phyloP scores from a whole-genome alignment of 805 yeast species.

The Myxozyma udenii region DNA sequence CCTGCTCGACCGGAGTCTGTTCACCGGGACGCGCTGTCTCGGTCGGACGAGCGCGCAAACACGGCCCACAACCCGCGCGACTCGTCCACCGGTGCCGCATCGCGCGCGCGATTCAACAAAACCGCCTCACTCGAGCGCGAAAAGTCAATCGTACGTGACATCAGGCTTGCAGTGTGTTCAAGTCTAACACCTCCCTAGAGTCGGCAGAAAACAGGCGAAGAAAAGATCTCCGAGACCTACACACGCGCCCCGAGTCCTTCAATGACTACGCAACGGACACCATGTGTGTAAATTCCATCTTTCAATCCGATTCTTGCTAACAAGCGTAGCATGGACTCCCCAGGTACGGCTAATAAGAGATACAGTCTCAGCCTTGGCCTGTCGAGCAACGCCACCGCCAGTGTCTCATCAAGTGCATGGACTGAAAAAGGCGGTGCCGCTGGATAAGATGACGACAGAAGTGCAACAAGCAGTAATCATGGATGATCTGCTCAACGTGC shows the following conservation, averaged over 20 bases:
- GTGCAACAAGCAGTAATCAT: constrained; percentile 72
- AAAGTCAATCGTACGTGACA: constrained; percentile 1
- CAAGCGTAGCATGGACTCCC: constrained; percentile 18
- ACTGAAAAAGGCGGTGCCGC: constrained; percentile 8
- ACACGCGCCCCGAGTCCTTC: no score
- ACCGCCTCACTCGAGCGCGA: constrained; percentile 3
- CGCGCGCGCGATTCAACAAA: constrained; percentile 1
- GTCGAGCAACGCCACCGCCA: constrained; percentile 12
- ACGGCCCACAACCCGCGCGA: constrained; percentile 5
- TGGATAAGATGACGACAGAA: constrained; percentile 40
- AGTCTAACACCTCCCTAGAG: no score
- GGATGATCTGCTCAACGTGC: constrained; percentile 63
- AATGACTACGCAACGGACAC: no score
- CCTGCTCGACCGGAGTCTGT: no score
- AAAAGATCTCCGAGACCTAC: no score
- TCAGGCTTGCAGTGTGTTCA: no score
- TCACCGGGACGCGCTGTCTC: constrained; percentile 20
- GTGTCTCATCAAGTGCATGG: constrained; percentile 14
- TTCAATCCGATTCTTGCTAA: no score
- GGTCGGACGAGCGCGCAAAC: constrained; percentile 17
- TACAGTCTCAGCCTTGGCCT: constrained; percentile 19
- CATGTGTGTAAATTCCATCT: no score
- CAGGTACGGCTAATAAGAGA: constrained; percentile 14
- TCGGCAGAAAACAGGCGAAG: no score
- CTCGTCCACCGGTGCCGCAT: no score